A percentile compares a stretch with the other conserved stretches of the same genome.
Evolutionary conservation across 441 rosid genomes (phyloP).

Genomic region (Pelargonium citronellum): DNA sequence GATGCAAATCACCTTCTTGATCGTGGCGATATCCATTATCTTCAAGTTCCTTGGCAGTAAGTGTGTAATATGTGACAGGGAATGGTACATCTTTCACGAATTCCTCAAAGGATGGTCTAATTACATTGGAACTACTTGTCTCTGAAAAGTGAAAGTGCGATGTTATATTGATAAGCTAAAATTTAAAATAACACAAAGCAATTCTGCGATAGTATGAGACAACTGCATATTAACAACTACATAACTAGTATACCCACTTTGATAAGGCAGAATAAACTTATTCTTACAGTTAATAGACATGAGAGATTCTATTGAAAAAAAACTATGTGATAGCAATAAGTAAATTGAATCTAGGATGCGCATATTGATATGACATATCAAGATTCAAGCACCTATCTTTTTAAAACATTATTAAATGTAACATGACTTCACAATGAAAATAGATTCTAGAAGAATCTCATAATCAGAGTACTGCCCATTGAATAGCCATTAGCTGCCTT

Average conservation of each 20-base stretch:
- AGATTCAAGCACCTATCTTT: too few species aligned
- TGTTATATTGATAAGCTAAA: background rate
- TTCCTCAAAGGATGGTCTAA: conserved; percentile 32
- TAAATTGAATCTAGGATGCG: background rate
- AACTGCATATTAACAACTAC: background rate
- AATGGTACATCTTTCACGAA: conserved; percentile 61
- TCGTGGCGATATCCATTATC: conserved; percentile 66
- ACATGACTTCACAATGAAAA: background rate
- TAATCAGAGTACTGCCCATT: background rate
- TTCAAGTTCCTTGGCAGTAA: conserved; percentile 65
- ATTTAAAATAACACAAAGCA: background rate
- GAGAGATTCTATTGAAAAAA: background rate
- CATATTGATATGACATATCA: background rate
- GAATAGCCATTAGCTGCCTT: background rate
- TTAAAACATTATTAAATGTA: background rate
- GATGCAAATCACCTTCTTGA: conserved; percentile 43
- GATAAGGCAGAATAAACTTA: background rate
- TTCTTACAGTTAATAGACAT: background rate
- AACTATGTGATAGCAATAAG: background rate
- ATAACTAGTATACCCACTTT: background rate
- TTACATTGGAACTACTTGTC: conserved; percentile 21
- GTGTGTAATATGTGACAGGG: conserved; percentile 65
- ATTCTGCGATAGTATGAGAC: background rate
- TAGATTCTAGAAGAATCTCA: background rate
- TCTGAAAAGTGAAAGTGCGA: conserved; percentile 30